Evolutionary conservation across 345 rosid species (phyloP), one percentile per base, ranked within the genome.

Genomic region (Arabidopsis arenosa): DNA sequence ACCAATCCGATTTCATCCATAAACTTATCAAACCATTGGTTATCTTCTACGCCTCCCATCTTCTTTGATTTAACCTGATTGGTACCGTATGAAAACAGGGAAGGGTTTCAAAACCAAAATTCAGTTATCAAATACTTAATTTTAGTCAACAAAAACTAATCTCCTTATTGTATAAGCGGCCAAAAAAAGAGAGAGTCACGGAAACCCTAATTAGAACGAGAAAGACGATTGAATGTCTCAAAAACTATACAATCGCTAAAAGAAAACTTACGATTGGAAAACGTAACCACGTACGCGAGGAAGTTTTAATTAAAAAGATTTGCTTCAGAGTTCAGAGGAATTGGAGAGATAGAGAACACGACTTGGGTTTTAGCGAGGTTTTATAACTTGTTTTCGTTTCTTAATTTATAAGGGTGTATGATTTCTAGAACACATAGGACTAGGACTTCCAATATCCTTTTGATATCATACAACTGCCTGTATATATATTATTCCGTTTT

Each of bases 1-100:
- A 41, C 79, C 32, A 13, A 1, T 35, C 61, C 79, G 36, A 68
- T 21, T 51, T 68, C 73, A 30, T 75, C 63, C n/a, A 75, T 49
- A 0, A 68, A 18, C 32, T 51, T 13, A 68, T 68, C 79, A 68
- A 67, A 4, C 74, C 74, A 75, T 0, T 52, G 9, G 52, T 5
- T 18, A 18, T 40, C 47, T 30, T 68, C 63, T 30, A 39, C 26
- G 47, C 48, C 17, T 60, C 47, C 69, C 79, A 75, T 75, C 9
- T 30, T 60, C 62, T 67, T 67, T 66, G 36, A 4, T 33, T 56
- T 5, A 66, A 18, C n/a, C 71, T 55, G 56, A 41, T 0, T 12
- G 7, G n/a, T 33, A 55, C 53, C 40, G 17, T 35, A 18, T 48
- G 48, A 59, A 53, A 51, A 39, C 66, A 44, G 5, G 49, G 8